Percentiles rank a stretch among this genome's conserved stretches.
phyloP scores from a whole-genome alignment of 2,329 filamentous ascomycete genomes.

The Venturia carpophila region DNA sequence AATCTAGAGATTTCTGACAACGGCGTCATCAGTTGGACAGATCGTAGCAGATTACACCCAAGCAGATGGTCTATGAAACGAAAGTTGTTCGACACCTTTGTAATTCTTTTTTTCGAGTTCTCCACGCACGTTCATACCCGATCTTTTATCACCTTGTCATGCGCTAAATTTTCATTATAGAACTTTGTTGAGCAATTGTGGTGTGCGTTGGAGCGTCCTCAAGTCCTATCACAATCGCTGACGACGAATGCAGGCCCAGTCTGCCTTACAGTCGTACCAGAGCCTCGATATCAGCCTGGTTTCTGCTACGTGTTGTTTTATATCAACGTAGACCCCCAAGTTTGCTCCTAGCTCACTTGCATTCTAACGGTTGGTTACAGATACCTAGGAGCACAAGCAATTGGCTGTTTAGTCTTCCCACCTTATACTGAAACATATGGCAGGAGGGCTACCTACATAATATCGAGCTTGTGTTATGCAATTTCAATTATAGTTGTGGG shows the following conservation, averaged over 20 bases:
- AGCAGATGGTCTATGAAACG: constrained; percentile 7
- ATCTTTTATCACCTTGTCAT: not conserved
- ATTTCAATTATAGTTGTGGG: not conserved
- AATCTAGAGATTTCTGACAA: not conserved
- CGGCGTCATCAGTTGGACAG: not conserved
- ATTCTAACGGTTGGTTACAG: not conserved
- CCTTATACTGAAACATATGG: constrained; percentile 11
- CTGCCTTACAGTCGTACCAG: not conserved
- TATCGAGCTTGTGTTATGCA: not conserved
- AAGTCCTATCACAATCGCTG: not conserved
- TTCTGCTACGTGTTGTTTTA: not conserved
- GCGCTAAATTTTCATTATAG: not conserved
- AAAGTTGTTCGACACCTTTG: constrained; percentile 14
- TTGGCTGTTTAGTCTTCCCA: constrained; percentile 6
- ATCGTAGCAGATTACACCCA: not conserved
- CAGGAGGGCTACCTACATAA: constrained; percentile 9
- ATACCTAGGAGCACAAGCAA: constrained; percentile 8
- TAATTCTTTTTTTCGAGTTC: constrained; percentile 12
- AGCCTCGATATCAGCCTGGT: not conserved
- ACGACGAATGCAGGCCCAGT: not conserved
- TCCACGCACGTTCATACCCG: not conserved
- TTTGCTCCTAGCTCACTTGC: not conserved
- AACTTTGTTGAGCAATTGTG: not conserved
- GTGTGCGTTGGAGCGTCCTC: not conserved
- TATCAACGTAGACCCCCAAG: not conserved